Evolutionary conservation across 805 yeast species (phyloP).

Genomic region (Starmerella khaoyaiensis): DNA sequence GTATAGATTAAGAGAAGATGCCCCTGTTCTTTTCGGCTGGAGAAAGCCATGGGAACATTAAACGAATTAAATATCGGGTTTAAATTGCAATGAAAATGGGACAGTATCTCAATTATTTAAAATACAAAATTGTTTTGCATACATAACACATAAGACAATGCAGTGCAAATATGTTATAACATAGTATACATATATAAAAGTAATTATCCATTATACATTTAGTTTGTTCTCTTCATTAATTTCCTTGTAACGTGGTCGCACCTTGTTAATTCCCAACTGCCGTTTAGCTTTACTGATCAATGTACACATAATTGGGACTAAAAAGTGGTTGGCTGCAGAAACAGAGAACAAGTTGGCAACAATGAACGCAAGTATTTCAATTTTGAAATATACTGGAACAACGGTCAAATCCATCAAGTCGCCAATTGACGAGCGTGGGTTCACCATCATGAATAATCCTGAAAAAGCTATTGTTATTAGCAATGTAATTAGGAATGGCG

Average conservation of each 20-base stretch:
- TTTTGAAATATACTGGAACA: slow-evolving; percentile 32
- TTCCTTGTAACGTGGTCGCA: slow-evolving; percentile 29
- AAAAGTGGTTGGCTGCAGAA: slow-evolving; percentile 34
- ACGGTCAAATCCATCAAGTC: slow-evolving; percentile 62
- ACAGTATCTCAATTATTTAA: too few species aligned
- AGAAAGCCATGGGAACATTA: slow-evolving; percentile 34
- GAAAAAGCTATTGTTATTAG: slow-evolving; percentile 39
- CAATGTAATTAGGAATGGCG: slow-evolving; percentile 59
- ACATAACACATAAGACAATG: too few species aligned
- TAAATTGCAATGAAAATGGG: too few species aligned
- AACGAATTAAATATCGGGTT: background rate
- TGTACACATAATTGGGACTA: slow-evolving; percentile 30
- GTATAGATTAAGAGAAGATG: slow-evolving; percentile 57
- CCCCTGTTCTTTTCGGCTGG: slow-evolving; percentile 31
- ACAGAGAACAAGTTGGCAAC: slow-evolving; percentile 38
- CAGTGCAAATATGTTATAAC: too few species aligned
- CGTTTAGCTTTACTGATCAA: slow-evolving; percentile 12
- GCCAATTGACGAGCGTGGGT: slow-evolving; percentile 45
- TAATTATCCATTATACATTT: background rate
- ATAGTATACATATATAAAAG: background rate
- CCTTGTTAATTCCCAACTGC: slow-evolving; percentile 20
- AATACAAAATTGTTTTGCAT: too few species aligned
- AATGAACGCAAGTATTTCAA: slow-evolving; percentile 37
- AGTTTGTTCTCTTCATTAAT: slow-evolving; percentile 17
- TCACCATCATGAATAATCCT: slow-evolving; percentile 37